Evolutionary conservation across 768 basidiomycete genomes (phyloP), one percentile per base, ranked within the genome.

Genomic region (Nidularia pulvinata): DNA sequence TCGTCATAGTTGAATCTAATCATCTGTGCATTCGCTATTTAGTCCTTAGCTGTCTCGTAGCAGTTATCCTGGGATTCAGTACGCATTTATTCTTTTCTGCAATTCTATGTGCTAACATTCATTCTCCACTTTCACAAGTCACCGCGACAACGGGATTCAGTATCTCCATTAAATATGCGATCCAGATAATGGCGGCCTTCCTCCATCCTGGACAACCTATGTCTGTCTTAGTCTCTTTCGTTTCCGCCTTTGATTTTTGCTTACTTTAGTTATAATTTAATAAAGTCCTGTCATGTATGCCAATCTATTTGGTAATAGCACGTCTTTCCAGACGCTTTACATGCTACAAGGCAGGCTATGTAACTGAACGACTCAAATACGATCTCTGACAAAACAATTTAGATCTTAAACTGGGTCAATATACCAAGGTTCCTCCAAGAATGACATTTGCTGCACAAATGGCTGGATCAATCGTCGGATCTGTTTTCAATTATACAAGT

Each of bases 401-500:
- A 70, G 45, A 79, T 61, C 62, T 81, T 33, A 82, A 83, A 60
- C 67, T 82, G 14, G 83, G 80, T 10, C 80, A 82, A 57, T 82
- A 82, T 60, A 76, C 70, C 25, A 83, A 84, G 61, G 67, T 83
- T 47, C 77, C 79, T 1, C 83, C 81, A 5, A 64, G 77, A 7
- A 58, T 70, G 14, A 81, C 81, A 1, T 83, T 84, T 54, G 64
- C 59, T 7, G 70, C 72, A 4, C 82, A 83, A 57, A 64, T 83
- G 71, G 65, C 66, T 4, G 79, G 81, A 1, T 79, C 79, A 9
- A 75, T 82, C 51, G 59, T 82, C 33, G 80, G 81, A 3, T 75
- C 80, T 0, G 70, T 81, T 50, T 80, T 80, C 59, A 81, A 80
- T 57, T 81, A 75, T 59, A 76, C 79, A 6, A 77, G 78, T 78